These are phyloP conservation scores for Symbiodinium pilosum DNA, from an alignment of 73 alveolate species.

Conservation along the genomic window DNA sequence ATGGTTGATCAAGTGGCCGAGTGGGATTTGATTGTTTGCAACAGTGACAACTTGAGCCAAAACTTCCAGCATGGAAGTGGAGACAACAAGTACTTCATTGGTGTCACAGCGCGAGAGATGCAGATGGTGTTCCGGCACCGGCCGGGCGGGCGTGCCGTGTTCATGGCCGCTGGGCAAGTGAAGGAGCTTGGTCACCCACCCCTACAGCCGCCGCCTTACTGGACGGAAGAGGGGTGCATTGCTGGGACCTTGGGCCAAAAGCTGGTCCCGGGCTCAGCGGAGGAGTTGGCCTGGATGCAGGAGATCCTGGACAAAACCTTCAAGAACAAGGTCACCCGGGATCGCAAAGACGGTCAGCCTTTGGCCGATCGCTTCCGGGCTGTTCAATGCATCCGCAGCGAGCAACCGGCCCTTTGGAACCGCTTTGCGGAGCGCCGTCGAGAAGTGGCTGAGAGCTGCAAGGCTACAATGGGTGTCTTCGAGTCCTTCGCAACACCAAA, in stretches of 20 bases:
- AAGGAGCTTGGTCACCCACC: conserved; percentile 65
- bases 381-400: conserved; percentile 90
- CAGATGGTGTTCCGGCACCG: conserved; percentile 91
- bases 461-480: not conserved
- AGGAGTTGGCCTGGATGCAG: conserved; percentile 75
- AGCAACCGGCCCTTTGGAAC: conserved; percentile 83
- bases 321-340: conserved; percentile 84
- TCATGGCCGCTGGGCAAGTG: conserved; percentile 48
- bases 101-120: conserved; percentile 81
- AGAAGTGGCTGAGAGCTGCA: conserved; percentile 13
- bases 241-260: conserved; percentile 45
- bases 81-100: conserved; percentile 42
- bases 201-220: conserved; percentile 49
- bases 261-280: conserved; percentile 56
- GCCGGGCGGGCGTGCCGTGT: conserved; percentile 62
- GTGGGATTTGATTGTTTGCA: conserved; percentile 94
- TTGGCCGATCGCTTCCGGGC: conserved; percentile 84
- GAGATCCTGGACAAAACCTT: conserved; percentile 90
- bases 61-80: conserved; percentile 68
- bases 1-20: conserved; percentile 88
- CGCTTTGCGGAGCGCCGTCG: conserved; percentile 64
- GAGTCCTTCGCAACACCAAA: conserved; percentile 12
- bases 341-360: conserved; percentile 89
- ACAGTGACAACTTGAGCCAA: conserved; percentile 70
- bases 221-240: conserved; percentile 53